These are phyloP conservation scores for Curvularia sp. DNA, from an alignment of 2,329 filamentous ascomycete genomes.

Conservation along the genomic window DNA sequence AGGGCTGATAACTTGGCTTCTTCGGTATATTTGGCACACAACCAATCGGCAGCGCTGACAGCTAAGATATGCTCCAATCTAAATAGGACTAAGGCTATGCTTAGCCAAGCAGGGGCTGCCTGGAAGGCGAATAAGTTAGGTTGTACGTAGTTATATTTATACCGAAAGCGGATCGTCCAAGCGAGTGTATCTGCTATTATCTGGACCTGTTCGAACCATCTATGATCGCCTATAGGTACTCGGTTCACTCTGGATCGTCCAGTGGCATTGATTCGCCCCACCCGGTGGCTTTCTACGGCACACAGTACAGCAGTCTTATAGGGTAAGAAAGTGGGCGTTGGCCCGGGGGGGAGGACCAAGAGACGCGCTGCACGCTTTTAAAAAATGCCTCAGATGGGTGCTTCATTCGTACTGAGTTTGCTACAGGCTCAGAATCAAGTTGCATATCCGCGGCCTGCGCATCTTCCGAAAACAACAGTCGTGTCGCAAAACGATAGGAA, in stretches of 20 bases:
- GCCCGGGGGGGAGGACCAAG: not conserved
- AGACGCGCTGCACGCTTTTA: not conserved
- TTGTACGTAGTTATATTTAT: not conserved
- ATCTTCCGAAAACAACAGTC: not conserved
- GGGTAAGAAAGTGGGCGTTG: not conserved
- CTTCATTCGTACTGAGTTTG: not conserved
- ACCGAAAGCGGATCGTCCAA: not conserved
- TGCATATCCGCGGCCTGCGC: not conserved
- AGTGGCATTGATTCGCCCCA: not conserved
- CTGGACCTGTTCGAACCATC: too few species aligned
- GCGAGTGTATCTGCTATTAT: too few species aligned
- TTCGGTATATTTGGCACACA: not conserved
- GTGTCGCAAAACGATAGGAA: not conserved
- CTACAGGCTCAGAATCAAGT: not conserved
- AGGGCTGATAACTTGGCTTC: not conserved
- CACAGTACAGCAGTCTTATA: not conserved
- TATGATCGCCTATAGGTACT: not conserved
- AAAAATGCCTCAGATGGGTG: not conserved
- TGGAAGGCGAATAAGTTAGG: not conserved
- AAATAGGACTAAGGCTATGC: not conserved
- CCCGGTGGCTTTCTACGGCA: not conserved
- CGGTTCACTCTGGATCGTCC: not conserved
- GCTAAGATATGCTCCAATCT: not conserved
- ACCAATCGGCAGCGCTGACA: not conserved
- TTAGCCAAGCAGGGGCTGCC: not conserved